Evolutionary conservation across 495 filamentous ascomycete genomes (phyloP).

Genomic region (Neurospora sp.): DNA sequence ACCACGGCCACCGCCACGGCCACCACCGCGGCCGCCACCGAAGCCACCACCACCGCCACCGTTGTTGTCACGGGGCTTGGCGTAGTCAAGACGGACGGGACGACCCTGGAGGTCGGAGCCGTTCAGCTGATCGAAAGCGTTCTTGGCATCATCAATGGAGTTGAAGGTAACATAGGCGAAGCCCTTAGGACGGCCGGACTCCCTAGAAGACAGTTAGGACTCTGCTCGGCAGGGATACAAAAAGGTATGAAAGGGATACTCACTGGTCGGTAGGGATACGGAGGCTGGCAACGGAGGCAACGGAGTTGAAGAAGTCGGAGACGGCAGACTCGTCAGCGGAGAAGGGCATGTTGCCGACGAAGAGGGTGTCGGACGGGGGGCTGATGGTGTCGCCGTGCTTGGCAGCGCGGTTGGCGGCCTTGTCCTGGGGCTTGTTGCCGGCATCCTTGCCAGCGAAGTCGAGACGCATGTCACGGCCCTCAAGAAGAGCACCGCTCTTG

Average conservation of each 20-base stretch:
- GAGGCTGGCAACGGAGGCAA: conserved; percentile 62
- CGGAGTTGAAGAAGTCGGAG: conserved; percentile 61
- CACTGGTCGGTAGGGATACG: conserved; percentile 80
- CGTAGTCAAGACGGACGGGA: conserved; percentile 80
- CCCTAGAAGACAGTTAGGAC: conserved; percentile 42
- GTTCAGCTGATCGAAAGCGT: conserved; percentile 61
- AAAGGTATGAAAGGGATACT: conserved; percentile 15
- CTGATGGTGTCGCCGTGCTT: conserved; percentile 67
- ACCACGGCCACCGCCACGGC: conserved; percentile 37
- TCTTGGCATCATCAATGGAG: conserved; percentile 76
- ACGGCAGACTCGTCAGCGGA: conserved; percentile 68
- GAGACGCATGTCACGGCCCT: conserved; percentile 78
- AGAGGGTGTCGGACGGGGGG: conserved; percentile 77
- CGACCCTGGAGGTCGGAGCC: conserved; percentile 69
- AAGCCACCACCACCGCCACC: conserved; percentile 40
- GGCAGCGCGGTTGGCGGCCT: conserved; percentile 57
- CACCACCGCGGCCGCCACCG: conserved; percentile 36
- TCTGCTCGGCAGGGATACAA: not conserved
- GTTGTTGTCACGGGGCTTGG: conserved; percentile 59
- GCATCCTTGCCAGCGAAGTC: conserved; percentile 74
- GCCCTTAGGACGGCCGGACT: conserved; percentile 81
- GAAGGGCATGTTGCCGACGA: conserved; percentile 88
- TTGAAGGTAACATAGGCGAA: conserved; percentile 87
- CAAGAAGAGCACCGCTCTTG: conserved; percentile 71
- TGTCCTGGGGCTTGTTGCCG: conserved; percentile 41